A percentile compares a stretch with the other conserved stretches of the same genome.
These are phyloP conservation scores for Nicotiana undulata DNA, from an alignment of 257 asterid genomes.

Conservation along the genomic window DNA sequence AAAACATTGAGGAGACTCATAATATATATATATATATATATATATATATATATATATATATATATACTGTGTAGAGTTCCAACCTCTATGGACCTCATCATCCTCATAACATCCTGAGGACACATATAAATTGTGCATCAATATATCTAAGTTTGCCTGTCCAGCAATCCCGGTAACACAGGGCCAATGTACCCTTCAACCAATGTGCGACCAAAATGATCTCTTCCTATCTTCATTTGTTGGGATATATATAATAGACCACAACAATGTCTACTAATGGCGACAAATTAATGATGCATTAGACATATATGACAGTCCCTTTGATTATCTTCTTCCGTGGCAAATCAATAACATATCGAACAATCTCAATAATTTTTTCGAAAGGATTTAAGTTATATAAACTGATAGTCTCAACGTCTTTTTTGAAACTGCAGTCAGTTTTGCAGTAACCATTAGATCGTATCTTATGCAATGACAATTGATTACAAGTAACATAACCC, in stretches of 20 bases:
- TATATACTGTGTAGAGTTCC: conserved; percentile 67
- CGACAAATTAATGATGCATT: conserved; percentile 79
- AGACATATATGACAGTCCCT: conserved; percentile 64
- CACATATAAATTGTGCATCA: conserved; percentile 32
- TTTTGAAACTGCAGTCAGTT: too few species aligned
- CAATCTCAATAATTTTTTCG: too few species aligned
- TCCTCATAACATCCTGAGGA: conserved; percentile 80
- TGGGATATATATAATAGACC: too few species aligned
- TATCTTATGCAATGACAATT: too few species aligned
- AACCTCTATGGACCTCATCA: conserved; percentile 79
- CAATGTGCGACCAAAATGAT: conserved; percentile 75
- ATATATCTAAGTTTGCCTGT: conserved; percentile 33
- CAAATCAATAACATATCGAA: conserved; percentile 17
- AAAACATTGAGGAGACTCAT: neutral
- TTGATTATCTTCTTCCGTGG: conserved; percentile 47
- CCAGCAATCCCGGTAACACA: conserved; percentile 62
- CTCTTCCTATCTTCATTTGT: neutral
- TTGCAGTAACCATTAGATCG: too few species aligned
- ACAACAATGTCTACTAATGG: conserved; percentile 21
- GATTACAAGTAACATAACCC: too few species aligned
- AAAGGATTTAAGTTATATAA: too few species aligned
- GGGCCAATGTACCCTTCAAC: conserved; percentile 77
- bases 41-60: conserved; percentile 25
- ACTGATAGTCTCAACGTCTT: too few species aligned
- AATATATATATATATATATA: conserved; percentile 29